A percentile compares a stretch with the other conserved stretches of the same genome.
Evolutionary conservation across 164 flowering plant species (phyloP).

Genomic region (grape (Vitis vinifera)): DNA sequence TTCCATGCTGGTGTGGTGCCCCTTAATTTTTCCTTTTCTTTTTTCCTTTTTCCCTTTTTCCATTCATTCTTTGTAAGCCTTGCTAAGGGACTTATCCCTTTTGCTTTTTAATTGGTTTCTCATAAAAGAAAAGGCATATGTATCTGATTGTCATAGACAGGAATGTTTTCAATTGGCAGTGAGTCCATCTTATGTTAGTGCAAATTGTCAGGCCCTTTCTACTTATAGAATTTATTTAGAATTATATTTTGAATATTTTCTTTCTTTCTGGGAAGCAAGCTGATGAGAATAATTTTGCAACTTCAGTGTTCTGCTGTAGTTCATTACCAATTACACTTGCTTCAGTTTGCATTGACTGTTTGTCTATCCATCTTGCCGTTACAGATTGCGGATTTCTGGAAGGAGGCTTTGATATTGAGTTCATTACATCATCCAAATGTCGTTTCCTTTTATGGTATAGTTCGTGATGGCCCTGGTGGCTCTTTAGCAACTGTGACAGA

Average conservation of each 20-base stretch:
- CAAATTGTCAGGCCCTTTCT: no score
- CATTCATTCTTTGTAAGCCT: no score
- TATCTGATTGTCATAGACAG: neutral
- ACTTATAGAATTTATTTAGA: no score
- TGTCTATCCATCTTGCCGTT: slow-evolving; percentile 3
- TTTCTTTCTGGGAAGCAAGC: no score
- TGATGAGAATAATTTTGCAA: no score
- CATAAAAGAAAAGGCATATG: neutral
- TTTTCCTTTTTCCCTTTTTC: no score
- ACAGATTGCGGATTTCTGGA: slow-evolving; percentile 99
- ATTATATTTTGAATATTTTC: no score
- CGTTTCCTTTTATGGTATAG: slow-evolving; percentile 96
- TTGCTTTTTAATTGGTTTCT: neutral
- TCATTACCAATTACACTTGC: neutral
- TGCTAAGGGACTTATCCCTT: neutral
- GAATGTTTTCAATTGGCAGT: neutral
- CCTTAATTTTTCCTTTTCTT: no score
- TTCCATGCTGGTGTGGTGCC: no score
- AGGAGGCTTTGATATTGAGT: slow-evolving; percentile 89
- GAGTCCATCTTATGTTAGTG: no score
- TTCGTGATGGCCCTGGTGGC: slow-evolving; percentile 98
- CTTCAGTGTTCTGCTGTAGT: neutral
- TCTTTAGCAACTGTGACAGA: slow-evolving; percentile 97
- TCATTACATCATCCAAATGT: slow-evolving; percentile 98
- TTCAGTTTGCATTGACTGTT: neutral